Conservation (phyloP, 257 asterid genomes). For the Apocynum venetum region DNA sequence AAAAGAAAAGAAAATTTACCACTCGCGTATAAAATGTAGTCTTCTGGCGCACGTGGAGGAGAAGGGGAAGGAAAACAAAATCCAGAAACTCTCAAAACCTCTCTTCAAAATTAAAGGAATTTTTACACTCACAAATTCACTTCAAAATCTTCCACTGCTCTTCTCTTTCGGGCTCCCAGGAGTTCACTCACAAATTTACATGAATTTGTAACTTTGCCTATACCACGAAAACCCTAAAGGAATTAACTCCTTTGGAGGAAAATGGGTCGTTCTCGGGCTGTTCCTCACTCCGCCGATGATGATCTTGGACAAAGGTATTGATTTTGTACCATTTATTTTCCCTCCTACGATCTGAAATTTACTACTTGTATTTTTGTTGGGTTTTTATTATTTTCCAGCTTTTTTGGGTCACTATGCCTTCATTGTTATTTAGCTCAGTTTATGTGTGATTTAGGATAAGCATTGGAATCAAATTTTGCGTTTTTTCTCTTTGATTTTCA, state of each 20-base stretch:
- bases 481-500: neutral
- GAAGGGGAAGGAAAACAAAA: neutral
- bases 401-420: neutral
- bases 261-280: slow-evolving; percentile 51
- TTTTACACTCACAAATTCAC: neutral
- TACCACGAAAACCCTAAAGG: neutral
- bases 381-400: neutral
- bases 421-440: neutral
- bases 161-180: neutral
- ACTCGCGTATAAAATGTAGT: no score
- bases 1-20: no score
- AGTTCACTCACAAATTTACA: neutral
- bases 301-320: neutral
- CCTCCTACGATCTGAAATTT: neutral
- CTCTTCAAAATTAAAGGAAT: neutral
- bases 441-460: neutral
- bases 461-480: neutral
- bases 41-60: no score
- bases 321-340: neutral
- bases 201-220: neutral
- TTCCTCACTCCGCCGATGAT: neutral
- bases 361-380: neutral
- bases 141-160: neutral
- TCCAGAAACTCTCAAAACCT: neutral
- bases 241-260: neutral